phyloP scores from a whole-genome alignment of 768 basidiomycete species.

The Kwoniella bestiolae region DNA sequence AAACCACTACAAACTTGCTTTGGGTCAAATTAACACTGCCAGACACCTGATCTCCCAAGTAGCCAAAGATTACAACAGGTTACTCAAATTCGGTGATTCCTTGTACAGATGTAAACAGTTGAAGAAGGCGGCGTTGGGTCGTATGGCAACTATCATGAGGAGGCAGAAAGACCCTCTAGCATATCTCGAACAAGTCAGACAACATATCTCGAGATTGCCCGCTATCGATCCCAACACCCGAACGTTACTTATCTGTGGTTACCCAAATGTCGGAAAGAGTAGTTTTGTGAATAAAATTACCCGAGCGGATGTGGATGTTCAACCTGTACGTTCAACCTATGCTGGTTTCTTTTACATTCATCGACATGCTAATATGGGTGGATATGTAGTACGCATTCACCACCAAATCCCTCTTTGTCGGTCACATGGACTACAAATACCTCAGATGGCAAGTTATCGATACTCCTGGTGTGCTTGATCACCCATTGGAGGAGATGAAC shows the following conservation, averaged over 20 bases:
- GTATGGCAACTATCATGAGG: slow-evolving; percentile 99
- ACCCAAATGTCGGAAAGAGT: slow-evolving; percentile 99
- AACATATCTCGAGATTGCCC: slow-evolving; percentile 97
- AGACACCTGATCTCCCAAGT: slow-evolving; percentile 96
- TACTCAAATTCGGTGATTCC: slow-evolving; percentile 97
- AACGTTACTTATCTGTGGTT: slow-evolving; percentile 95
- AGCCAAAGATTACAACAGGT: slow-evolving; percentile 92
- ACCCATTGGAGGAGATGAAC: slow-evolving; percentile 99
- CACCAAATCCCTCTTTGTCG: slow-evolving; percentile 96
- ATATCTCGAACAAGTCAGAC: slow-evolving; percentile 97
- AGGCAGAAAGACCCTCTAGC: slow-evolving; percentile 98
- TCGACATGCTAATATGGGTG: not conserved
- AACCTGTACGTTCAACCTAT: slow-evolving; percentile 63
- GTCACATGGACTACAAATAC: slow-evolving; percentile 98
- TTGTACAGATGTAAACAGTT: slow-evolving; percentile 98
- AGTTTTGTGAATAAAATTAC: slow-evolving; percentile 99
- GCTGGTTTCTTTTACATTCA: too few relatives aligned
- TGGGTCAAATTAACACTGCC: slow-evolving; percentile 94
- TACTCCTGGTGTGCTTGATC: slow-evolving; percentile 96
- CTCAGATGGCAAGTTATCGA: slow-evolving; percentile 99
- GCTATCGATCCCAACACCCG: slow-evolving; percentile 98
- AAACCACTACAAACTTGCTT: slow-evolving; percentile 98
- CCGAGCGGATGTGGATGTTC: slow-evolving; percentile 97
- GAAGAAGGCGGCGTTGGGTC: slow-evolving; percentile 94
- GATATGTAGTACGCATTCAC: slow-evolving; percentile 91